Base-by-base conservation (phyloP, 1,139 yeast species). In the Suhomyces yuchorum region DNA sequence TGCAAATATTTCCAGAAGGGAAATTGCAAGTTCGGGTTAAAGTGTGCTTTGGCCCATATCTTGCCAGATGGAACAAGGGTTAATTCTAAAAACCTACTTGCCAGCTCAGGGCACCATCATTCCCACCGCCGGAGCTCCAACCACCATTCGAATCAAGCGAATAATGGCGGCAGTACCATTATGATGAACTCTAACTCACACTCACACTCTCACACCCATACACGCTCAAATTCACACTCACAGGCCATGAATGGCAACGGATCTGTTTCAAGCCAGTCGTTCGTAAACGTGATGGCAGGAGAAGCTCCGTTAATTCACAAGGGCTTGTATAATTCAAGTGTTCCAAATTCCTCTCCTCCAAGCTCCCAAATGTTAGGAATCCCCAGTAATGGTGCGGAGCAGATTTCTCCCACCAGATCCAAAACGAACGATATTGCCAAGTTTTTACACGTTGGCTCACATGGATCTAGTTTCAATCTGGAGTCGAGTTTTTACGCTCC, bases 1-100 rank as follows among this genome's bases (percentile, higher is more conserved):
- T 92, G 98, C 75, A 91, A 90, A 72, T 92, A 91, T 66, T 92
- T 89, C 66, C 95, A 87, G 61, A 88, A 88, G 70, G 98, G 98
- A 11, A 90, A 90, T 63, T 92, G 98, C 67, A 91, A 90, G 67
- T 92, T 92, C 68, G 98, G 98, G 3, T 72, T 82, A 47, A 91
- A 89, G 62, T 92, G 98, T 72, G 97, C 97, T 1, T 80, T 92
- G 63, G 96, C 96, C 18, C 98, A 92, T 68, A 80, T 87, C 51
- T 68, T 88, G 37, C 95, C 96, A 0, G 96, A 91, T 61, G 97
- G 97, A 0, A 81, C 91, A n/a, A 71, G 89, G 41, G 85, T 87
- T 22, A 87, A 86, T 57, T 78, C 82, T 9, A 81, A 76, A 50
- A 53, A 54, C 35, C 44, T 55, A 15, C 15, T 52, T 42, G 38